Conservation (phyloP, 78 protist genomes). For the Planoprotostelium fungivorum region DNA sequence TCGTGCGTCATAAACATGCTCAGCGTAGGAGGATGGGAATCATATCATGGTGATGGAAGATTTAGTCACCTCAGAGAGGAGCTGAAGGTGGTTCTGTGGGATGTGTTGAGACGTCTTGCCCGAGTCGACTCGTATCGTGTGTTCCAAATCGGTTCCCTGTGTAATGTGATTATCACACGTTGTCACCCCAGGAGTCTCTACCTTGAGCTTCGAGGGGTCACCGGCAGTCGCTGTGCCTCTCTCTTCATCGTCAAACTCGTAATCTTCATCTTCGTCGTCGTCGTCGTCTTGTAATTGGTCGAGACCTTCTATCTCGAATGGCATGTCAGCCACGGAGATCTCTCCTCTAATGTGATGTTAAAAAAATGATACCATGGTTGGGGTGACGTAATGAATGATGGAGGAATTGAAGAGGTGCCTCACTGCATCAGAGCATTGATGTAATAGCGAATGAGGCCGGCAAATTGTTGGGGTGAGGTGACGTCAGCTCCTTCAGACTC, state of each 20-base stretch:
- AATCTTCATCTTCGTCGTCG: neutral
- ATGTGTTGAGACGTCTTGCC: neutral
- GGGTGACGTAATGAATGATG: neutral
- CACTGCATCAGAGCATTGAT: neutral
- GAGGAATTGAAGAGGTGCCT: neutral
- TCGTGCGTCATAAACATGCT: neutral
- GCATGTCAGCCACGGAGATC: neutral
- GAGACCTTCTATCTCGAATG: neutral
- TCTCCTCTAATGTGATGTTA: neutral
- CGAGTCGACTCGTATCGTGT: neutral
- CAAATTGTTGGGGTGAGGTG: neutral
- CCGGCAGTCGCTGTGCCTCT: neutral
- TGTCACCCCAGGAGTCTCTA: neutral
- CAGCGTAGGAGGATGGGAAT: neutral
- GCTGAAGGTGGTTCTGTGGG: neutral
- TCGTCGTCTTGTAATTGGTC: neutral
- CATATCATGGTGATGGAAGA: too few species aligned
- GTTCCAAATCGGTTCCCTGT: neutral
- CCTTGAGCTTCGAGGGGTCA: neutral
- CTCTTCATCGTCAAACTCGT: neutral
- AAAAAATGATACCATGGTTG: neutral
- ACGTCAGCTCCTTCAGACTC: neutral
- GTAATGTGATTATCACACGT: neutral
- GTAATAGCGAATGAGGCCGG: neutral
- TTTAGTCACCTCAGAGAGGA: neutral